Evolutionary conservation across 2,329 filamentous ascomycete species (phyloP), one percentile per base, ranked within the genome.

Genomic region (Penicillium sp.): DNA sequence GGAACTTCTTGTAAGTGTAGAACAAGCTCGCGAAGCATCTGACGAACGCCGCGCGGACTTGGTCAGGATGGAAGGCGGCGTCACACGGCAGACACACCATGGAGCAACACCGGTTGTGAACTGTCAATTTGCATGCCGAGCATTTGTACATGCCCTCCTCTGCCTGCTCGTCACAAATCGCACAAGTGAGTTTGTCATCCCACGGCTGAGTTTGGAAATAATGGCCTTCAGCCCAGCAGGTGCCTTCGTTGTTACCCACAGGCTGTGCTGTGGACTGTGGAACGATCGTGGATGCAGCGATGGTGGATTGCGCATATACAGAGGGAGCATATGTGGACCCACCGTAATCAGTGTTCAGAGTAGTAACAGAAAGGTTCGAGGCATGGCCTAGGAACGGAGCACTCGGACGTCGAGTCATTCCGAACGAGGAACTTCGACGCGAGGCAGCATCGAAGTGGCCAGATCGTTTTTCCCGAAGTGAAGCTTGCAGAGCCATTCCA

Each of bases 381-480:
- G 79, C 76, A 66, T 86, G 82, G 41, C 80, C 77, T 30, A 89
- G 76, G 72, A 92, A 90, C 4, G 90, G 88, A 28, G 85, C 74
- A 66, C 82, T 88, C 4, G 87, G 86, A 35, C 73, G 75, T 59
- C 80, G 75, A 40, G 80, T 88, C 64, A 91, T 77, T 27, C 86
- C 88, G 70, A 95, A 95, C 1, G 91, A 95, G n/a, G 91, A 95
- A 73, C 91, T 96, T 57, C 92, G 83, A 52, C 91, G 82, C n/a
- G 87, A 87, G 57, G 77, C 72, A 49, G 86, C 82, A 62, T 93
- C 88, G 59, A 97, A 95, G 67, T 96, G 89, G 1, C 88, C 91
- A 3, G 93, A 97, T 43, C 92, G 83, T 75, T 97, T 99, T 72
- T 97, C 93, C 28, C 90, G 84, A 49, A 99, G 76, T 4, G 89